Evolutionary conservation across 805 yeast species (phyloP).

Genomic region (Metschnikowia cubensis): DNA sequence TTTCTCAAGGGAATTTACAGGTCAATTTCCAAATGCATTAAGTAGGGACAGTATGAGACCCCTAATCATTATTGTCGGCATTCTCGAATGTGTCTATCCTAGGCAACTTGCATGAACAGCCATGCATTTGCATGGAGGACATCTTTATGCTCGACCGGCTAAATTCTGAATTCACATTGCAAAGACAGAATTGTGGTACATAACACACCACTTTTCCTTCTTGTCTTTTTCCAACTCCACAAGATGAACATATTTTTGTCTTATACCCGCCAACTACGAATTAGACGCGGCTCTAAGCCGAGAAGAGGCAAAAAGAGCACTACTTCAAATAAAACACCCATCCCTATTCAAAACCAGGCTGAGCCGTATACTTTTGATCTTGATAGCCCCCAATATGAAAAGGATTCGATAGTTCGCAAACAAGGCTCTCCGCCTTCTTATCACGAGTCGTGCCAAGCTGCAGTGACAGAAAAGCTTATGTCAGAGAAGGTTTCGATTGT

Average conservation of each 20-base stretch:
- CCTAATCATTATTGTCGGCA: background rate
- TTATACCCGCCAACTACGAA: background rate
- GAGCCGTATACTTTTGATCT: background rate
- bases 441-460: constrained; percentile 1
- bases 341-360: background rate
- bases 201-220: background rate
- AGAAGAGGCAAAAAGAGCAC: background rate
- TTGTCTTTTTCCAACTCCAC: background rate
- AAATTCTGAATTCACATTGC: background rate
- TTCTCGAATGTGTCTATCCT: background rate
- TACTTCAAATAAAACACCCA: background rate
- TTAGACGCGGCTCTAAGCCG: background rate
- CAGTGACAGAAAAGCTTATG: background rate
- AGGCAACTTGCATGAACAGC: background rate
- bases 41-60: background rate
- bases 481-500: background rate
- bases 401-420: background rate
- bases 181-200: constrained; percentile 1
- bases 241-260: background rate
- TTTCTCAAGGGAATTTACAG: background rate
- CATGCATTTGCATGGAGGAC: background rate
- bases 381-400: background rate
- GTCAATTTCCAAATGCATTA: background rate
- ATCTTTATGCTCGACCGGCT: background rate
- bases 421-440: background rate